A percentile compares a stretch with the other conserved stretches of the same genome.
Evolutionary conservation across 2,329 filamentous ascomycete species (phyloP).

Genomic region (Ophiostoma perfectum): DNA sequence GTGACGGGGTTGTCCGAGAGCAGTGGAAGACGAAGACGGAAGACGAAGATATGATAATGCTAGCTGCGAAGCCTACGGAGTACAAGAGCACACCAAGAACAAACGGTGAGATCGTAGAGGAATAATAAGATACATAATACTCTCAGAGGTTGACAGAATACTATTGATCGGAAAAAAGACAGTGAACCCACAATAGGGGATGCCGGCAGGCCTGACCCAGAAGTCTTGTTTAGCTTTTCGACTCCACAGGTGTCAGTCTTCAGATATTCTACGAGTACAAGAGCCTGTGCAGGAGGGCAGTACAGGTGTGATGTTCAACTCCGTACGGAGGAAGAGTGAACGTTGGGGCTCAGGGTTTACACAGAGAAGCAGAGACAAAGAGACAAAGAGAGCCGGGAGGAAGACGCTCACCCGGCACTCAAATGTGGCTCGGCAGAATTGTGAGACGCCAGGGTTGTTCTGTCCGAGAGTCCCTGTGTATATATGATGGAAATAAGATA

Average conservation of each 20-base stretch:
- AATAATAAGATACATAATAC: background rate
- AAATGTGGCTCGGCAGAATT: conserved; percentile 2
- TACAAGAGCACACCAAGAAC: background rate
- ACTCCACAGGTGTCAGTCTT: no score
- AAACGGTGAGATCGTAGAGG: background rate
- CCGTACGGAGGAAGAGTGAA: no score
- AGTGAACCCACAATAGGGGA: conserved; percentile 19
- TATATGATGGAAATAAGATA: background rate
- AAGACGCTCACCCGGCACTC: background rate
- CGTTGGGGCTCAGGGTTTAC: no score
- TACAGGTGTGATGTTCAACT: no score
- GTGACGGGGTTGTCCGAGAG: background rate
- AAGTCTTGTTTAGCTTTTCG: no score
- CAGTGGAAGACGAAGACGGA: background rate
- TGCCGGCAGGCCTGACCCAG: background rate
- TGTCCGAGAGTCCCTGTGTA: background rate
- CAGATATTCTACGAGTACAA: no score
- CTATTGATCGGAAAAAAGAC: background rate
- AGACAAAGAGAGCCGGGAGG: background rate
- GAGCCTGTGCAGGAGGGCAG: no score
- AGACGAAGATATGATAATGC: background rate
- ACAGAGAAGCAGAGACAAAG: no score
- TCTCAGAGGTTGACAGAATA: background rate
- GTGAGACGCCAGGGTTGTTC: conserved; percentile 1
- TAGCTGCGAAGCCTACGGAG: background rate